Evolutionary conservation across 305 asterid genomes (phyloP).

Genomic region (Fraxinus baroniana): DNA sequence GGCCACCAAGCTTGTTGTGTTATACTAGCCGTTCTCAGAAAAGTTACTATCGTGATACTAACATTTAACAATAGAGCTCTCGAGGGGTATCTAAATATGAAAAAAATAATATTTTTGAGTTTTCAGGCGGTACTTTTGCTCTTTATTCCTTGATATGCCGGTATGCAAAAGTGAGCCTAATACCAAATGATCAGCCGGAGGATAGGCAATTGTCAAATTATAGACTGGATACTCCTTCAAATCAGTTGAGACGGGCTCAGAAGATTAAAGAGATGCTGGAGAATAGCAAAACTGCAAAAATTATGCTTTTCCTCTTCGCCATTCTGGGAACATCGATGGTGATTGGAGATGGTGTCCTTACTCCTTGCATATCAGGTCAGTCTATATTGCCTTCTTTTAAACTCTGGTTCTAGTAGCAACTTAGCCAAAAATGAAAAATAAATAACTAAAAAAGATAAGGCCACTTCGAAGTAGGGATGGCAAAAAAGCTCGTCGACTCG

Average conservation of each 20-base stretch:
- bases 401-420: neutral
- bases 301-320: constrained; percentile 48
- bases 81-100: neutral
- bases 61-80: neutral
- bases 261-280: constrained; percentile 51
- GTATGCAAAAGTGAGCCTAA: constrained; percentile 63
- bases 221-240: constrained; percentile 49
- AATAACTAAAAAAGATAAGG: neutral
- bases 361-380: constrained; percentile 78
- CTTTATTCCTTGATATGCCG: constrained; percentile 74
- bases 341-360: constrained; percentile 80
- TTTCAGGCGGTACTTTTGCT: constrained; percentile 77
- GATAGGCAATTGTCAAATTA: constrained; percentile 63
- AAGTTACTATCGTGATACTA: neutral
- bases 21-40: neutral
- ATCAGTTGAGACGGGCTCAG: constrained; percentile 48
- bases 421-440: neutral
- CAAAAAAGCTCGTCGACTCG: too few species aligned
- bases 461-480: neutral
- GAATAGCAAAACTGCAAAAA: constrained; percentile 45
- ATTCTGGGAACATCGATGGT: constrained; percentile 82
- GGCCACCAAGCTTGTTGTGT: neutral
- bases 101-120: neutral
- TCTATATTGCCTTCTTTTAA: neutral
- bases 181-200: constrained; percentile 75